Evolutionary conservation across 345 rosid species (phyloP).

Genomic region (Acer saccharum): DNA sequence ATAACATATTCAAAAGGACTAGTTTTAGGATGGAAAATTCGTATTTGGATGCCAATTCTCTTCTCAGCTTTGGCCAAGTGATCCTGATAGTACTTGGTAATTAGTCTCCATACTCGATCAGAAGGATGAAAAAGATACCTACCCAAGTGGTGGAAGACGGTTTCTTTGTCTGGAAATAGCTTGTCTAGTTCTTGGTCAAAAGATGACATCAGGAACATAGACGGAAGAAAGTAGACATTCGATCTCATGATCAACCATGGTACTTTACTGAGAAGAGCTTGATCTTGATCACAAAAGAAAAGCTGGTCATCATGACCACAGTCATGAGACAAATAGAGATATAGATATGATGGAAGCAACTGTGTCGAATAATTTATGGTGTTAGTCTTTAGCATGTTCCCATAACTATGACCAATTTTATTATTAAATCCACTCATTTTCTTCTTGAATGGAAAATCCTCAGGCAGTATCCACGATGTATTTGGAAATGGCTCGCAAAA

Average conservation of each 20-base stretch:
- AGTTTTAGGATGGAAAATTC: slow-evolving; percentile 7
- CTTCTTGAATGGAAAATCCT: slow-evolving; percentile 11
- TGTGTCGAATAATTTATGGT: slow-evolving; percentile 12
- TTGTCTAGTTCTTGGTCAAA: slow-evolving; percentile 18
- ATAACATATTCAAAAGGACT: slow-evolving; percentile 18
- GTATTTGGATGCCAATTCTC: slow-evolving; percentile 17
- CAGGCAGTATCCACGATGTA: slow-evolving; percentile 20
- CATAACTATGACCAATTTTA: slow-evolving; percentile 4
- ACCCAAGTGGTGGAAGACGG: slow-evolving; percentile 24
- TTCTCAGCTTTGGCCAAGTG: slow-evolving; percentile 11
- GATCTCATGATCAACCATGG: slow-evolving; percentile 24
- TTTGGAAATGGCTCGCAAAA: slow-evolving; percentile 19
- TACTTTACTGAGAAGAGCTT: slow-evolving; percentile 9
- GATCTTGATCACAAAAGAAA: slow-evolving; percentile 23
- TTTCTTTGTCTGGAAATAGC: slow-evolving; percentile 25
- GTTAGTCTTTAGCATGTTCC: slow-evolving; percentile 17
- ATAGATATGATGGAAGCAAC: slow-evolving; percentile 11
- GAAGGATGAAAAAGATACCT: slow-evolving; percentile 24
- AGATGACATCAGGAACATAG: slow-evolving; percentile 21
- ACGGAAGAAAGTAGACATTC: slow-evolving; percentile 20
- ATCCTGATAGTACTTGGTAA: slow-evolving; percentile 10
- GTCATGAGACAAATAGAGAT: slow-evolving; percentile 18
- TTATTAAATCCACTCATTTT: slow-evolving; percentile 5
- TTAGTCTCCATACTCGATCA: slow-evolving; percentile 13
- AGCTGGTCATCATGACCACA: slow-evolving; percentile 21